These are phyloP conservation scores for Aspergillus sclerotialis DNA, from an alignment of 2,329 filamentous ascomycete species.

Conservation along the genomic window DNA sequence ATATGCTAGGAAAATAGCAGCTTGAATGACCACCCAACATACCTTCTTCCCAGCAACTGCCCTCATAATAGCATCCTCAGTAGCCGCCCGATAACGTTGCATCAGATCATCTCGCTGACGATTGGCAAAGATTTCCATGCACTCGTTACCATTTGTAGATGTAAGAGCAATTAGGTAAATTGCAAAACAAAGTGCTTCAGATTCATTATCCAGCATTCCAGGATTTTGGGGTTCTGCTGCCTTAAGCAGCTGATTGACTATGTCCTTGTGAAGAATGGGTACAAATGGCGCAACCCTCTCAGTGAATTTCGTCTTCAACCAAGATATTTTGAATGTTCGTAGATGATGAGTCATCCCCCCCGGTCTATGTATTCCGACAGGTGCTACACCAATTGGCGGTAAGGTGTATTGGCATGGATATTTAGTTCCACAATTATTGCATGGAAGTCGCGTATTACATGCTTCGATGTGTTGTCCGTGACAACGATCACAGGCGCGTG, in stretches of 20 bases:
- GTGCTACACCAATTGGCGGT: too few relatives aligned
- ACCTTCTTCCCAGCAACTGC: conserved; percentile 58
- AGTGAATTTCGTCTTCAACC: too few relatives aligned
- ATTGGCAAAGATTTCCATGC: conserved; percentile 42
- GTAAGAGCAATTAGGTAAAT: conserved; percentile 54
- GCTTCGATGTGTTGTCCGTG: too few relatives aligned
- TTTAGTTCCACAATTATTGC: too few relatives aligned
- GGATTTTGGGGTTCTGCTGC: conserved; percentile 44
- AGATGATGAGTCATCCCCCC: too few relatives aligned
- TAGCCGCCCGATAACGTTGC: conserved; percentile 53
- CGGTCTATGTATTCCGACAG: too few relatives aligned
- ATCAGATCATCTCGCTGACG: conserved; percentile 44
- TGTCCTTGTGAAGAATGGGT: conserved; percentile 54
- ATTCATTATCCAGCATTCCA: conserved; percentile 45
- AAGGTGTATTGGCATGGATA: too few relatives aligned
- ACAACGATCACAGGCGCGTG: too few relatives aligned
- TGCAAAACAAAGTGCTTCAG: conserved; percentile 54
- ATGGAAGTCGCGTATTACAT: too few relatives aligned
- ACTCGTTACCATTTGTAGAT: conserved; percentile 36
- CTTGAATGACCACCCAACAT: conserved; percentile 56
- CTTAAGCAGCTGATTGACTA: conserved; percentile 45
- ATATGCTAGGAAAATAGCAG: conserved; percentile 51
- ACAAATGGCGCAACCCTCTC: conserved; percentile 57
- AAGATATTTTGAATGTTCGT: too few relatives aligned
- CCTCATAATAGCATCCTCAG: conserved; percentile 57